Conservation (phyloP, 192 early-diverging fungal genomes). For the Cladochytrium replicatum region DNA sequence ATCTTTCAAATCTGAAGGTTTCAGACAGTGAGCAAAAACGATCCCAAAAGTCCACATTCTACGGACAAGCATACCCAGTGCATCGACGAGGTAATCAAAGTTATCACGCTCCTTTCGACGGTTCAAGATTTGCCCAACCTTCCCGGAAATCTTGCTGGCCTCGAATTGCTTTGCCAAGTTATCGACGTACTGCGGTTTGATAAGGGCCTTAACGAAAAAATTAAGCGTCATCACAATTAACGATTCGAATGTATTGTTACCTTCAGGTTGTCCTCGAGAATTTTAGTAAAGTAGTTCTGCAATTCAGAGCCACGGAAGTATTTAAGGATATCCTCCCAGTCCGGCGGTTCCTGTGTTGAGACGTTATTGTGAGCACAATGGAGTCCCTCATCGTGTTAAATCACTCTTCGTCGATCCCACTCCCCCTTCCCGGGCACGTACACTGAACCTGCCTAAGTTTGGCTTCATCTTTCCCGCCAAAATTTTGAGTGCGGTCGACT, state of each 20-base stretch:
- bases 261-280: constrained; percentile 91
- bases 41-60: not conserved
- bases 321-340: constrained; percentile 94
- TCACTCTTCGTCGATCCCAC: constrained; percentile 11
- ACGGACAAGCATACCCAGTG: constrained; percentile 39
- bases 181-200: constrained; percentile 96
- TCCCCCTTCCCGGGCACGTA: constrained; percentile 6
- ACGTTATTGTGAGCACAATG: not conserved
- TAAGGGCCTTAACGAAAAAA: constrained; percentile 51
- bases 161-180: constrained; percentile 69
- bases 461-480: constrained; percentile 91
- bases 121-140: constrained; percentile 62
- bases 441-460: constrained; percentile 77
- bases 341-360: constrained; percentile 55
- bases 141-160: no score
- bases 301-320: constrained; percentile 94
- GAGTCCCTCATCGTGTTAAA: not conserved
- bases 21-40: not conserved
- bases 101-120: constrained; percentile 67
- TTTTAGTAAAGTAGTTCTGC: constrained; percentile 98
- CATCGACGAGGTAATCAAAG: constrained; percentile 59
- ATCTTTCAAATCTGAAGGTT: constrained; percentile 59
- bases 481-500: constrained; percentile 91
- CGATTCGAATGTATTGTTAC: constrained; percentile 10
- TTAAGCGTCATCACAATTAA: not conserved